A percentile compares a stretch with the other conserved stretches of the same genome.
These are phyloP conservation scores for Butyriboletus loyo DNA, from an alignment of 768 basidiomycete genomes.

Conservation along the genomic window DNA sequence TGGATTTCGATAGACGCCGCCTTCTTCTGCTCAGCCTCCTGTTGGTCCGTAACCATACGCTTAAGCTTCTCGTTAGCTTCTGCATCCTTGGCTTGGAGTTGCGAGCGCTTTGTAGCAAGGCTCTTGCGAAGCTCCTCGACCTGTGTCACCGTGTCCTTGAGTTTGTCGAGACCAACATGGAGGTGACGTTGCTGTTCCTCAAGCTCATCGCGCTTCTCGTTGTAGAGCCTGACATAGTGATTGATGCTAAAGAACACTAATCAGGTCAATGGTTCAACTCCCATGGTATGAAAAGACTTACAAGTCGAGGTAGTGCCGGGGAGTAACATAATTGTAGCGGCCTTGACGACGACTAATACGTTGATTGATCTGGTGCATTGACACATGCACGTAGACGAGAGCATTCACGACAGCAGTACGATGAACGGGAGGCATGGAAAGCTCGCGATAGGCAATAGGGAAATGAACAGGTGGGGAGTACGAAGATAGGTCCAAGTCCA, in stretches of 20 bases:
- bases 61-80: constrained; percentile 97
- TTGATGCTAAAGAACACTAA: constrained; percentile 64
- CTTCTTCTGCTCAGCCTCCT: constrained; percentile 98
- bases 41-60: constrained; percentile 97
- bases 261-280: constrained; percentile 1
- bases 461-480: constrained; percentile 80
- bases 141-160: constrained; percentile 92
- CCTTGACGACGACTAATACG: constrained; percentile 89
- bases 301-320: constrained; percentile 98
- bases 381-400: constrained; percentile 87
- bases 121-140: constrained; percentile 96
- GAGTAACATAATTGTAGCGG: constrained; percentile 95
- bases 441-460: constrained; percentile 84
- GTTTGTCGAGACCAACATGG: constrained; percentile 96
- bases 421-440: constrained; percentile 84
- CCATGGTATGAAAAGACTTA: constrained; percentile 44
- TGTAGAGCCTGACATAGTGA: constrained; percentile 93
- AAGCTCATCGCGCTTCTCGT: constrained; percentile 94
- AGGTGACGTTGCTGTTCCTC: constrained; percentile 99
- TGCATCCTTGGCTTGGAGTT: constrained; percentile 88
- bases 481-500: constrained; percentile 86
- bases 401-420: constrained; percentile 91
- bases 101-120: constrained; percentile 88
- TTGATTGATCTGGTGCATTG: constrained; percentile 85
- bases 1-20: constrained; percentile 95